These are phyloP conservation scores for Flaveria robusta DNA, from an alignment of 129 eudicot species.

Conservation along the genomic window DNA sequence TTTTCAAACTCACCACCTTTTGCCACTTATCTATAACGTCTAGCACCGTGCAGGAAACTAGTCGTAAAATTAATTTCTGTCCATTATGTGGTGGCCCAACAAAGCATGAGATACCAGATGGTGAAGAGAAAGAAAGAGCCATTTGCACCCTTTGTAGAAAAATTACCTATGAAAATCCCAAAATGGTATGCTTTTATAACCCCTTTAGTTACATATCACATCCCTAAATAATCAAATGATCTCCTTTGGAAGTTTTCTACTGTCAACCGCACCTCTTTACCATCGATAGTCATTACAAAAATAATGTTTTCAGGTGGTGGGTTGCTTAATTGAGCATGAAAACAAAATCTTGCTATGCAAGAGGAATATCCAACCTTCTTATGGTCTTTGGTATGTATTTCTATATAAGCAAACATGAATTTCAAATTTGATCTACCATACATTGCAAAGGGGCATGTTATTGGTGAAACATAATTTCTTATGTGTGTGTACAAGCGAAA, in stretches of 20 bases:
- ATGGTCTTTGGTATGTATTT: conserved; percentile 81
- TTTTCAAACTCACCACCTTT: conserved; percentile 2
- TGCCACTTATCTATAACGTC: conserved; percentile 16
- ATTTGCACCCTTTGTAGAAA: conserved; percentile 83
- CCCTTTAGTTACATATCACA: neutral
- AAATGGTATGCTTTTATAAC: conserved; percentile 57
- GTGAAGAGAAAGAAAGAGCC: conserved; percentile 88
- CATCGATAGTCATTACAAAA: neutral
- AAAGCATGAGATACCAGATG: conserved; percentile 82
- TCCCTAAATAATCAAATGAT: too few relatives aligned
- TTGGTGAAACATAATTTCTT: neutral
- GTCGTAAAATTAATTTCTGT: conserved; percentile 78
- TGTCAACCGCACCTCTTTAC: too few relatives aligned
- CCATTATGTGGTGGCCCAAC: conserved; percentile 81
- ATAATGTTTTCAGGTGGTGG: conserved; percentile 69
- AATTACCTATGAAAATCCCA: conserved; percentile 87
- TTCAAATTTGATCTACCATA: neutral
- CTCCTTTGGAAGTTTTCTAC: too few relatives aligned
- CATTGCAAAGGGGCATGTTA: conserved; percentile 2
- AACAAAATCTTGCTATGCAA: conserved; percentile 90
- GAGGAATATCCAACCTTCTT: conserved; percentile 91
- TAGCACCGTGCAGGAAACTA: conserved; percentile 56
- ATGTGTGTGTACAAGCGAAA: neutral
- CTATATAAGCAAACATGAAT: neutral
- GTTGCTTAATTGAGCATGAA: conserved; percentile 93